Conservation (phyloP, 805 yeast species). For the Ogataea parapolymorpha region DNA sequence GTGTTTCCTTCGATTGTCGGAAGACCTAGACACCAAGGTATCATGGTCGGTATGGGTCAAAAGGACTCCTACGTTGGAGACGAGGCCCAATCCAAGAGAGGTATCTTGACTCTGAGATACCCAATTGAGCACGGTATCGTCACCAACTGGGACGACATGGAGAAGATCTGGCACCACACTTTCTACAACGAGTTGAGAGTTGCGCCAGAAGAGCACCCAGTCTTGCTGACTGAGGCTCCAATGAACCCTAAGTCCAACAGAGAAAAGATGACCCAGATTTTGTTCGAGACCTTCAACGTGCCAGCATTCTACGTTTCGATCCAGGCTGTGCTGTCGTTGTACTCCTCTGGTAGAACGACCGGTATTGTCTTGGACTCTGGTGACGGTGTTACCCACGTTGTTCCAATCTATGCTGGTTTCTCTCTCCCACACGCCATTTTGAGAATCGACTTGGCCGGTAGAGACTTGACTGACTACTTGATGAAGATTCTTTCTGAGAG, state of each 20-base stretch:
- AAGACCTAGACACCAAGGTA: conserved; percentile 99
- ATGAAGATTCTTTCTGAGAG: conserved; percentile 98
- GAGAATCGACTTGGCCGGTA: conserved; percentile 99
- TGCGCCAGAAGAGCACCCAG: conserved; percentile 99
- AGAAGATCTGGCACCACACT: conserved; percentile 99
- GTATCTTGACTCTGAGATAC: conserved; percentile 97
- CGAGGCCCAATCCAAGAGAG: conserved; percentile 99
- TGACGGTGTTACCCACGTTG: conserved; percentile 96
- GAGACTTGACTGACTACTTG: conserved; percentile 98
- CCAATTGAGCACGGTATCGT: conserved; percentile 99
- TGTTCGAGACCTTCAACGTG: conserved; percentile 98
- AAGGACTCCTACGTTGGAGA: conserved; percentile 99
- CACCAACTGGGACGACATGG: conserved; percentile 99
- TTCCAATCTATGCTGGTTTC: conserved; percentile 99
- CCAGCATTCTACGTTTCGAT: conserved; percentile 99
- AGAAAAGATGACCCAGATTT: conserved; percentile 99
- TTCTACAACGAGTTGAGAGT: conserved; percentile 99
- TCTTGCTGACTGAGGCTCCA: conserved; percentile 98
- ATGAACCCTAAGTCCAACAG: conserved; percentile 99
- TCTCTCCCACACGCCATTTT: conserved; percentile 97
- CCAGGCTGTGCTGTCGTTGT: conserved; percentile 96
- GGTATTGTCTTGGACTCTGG: conserved; percentile 99
- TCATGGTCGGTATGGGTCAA: conserved; percentile 99
- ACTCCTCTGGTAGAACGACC: conserved; percentile 99
- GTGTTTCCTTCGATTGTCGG: conserved; percentile 99